Evolutionary conservation across 2,329 filamentous ascomycete genomes (phyloP), one percentile per base, ranked within the genome.

Genomic region (Balansia obtecta): DNA sequence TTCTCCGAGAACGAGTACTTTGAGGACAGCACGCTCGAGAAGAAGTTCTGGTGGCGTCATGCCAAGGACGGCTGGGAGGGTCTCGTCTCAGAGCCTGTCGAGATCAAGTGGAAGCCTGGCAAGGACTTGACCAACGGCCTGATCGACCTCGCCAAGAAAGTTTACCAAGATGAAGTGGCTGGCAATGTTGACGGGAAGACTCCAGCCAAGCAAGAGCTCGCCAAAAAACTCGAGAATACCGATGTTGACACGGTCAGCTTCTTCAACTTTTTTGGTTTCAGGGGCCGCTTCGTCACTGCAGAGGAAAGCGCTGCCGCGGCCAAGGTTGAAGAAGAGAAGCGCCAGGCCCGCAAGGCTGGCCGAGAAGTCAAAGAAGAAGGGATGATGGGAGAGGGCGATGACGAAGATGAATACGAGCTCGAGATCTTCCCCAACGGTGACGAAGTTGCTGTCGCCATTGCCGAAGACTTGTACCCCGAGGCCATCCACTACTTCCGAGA

Each of bases 341-440:
- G 79, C 55, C 60, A 69, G 61, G 65, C 66, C 49, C 67, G 69
- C 58, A 69, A 70, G 56, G 70, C 65, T 20, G 77, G 75, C 51
- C 76, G 81, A 62, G 67, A 75, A 51, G 69, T 70, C 10, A 69
- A 72, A 16, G 65, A 66, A 6, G 62, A 63, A 2, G 57, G 60
- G 40, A 62, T 65, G 40, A 62, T 65, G 3, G 70, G 77, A 0
- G 75, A 86, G 0, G 79, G 82, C 0, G 77, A 82, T 0, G 72
- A 77, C 1, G 74, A 82, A 0, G 72, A 77, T 1, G 74, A 84
- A 57, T 77, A 83, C 54, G 80, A 83, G 49, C 76, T 84, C 45
- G 91, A 96, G 68, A 84, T 95, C 58, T 95, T 93, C 74, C 85
- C 86, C n/a, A 81, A 82, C 42, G 91, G 87, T 20, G 88, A 94